A percentile compares a stretch with the other conserved stretches of the same genome.
Evolutionary conservation across 129 eudicot species (phyloP).

Genomic region (Chrysanthemum makinoi): DNA sequence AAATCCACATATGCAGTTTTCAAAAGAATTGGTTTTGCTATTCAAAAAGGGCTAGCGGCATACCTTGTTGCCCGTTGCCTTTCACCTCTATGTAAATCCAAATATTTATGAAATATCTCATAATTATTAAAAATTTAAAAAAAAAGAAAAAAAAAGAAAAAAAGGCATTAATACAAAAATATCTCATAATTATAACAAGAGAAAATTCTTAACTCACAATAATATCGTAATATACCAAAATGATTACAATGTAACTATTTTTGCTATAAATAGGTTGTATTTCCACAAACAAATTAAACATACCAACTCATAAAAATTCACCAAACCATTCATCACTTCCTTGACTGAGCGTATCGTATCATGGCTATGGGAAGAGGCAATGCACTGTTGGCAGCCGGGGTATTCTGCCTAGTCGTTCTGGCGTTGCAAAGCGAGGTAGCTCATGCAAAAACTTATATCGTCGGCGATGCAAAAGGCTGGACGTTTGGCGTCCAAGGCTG

Average conservation of each 20-base stretch:
- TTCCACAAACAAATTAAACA: slow-evolving; percentile 7
- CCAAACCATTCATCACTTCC: slow-evolving; percentile 6
- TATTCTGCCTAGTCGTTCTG: slow-evolving; percentile 31
- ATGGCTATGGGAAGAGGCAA: slow-evolving; percentile 81
- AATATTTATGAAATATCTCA: too few species aligned
- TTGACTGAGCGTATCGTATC: neutral
- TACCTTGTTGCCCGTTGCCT: too few species aligned
- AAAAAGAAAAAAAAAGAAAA: too few species aligned
- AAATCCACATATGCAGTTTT: too few species aligned
- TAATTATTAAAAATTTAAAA: too few species aligned
- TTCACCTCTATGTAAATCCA: too few species aligned
- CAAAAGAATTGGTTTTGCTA: too few species aligned
- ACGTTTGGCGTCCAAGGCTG: slow-evolving; percentile 41
- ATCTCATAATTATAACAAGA: too few species aligned
- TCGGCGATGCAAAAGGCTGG: slow-evolving; percentile 75
- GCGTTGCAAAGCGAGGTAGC: slow-evolving; percentile 35
- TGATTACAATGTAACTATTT: neutral
- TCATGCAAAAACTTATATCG: slow-evolving; percentile 47
- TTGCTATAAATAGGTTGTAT: slow-evolving; percentile 32
- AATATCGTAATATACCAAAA: too few species aligned
- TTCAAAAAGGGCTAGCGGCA: too few species aligned
- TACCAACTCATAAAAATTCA: slow-evolving; percentile 6
- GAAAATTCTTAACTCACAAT: too few species aligned
- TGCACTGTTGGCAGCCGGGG: slow-evolving; percentile 36
- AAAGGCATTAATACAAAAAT: too few species aligned